Base-by-base conservation (phyloP, 768 basidiomycete genomes). In the Xerocomellus dryophilus region DNA sequence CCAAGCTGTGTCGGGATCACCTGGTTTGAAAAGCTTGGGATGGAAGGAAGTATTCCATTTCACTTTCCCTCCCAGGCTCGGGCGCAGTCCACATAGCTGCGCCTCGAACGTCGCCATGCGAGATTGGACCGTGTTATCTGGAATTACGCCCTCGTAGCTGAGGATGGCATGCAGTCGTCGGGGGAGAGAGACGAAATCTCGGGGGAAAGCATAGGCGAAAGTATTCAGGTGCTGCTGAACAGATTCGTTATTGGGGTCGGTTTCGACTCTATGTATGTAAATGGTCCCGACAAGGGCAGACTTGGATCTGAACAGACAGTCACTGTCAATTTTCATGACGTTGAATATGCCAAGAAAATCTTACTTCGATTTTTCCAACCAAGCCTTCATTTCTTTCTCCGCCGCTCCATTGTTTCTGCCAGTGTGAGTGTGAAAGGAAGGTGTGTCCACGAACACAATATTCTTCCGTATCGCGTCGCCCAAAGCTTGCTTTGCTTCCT, bases 381-480 rank as follows among this genome's bases (percentile, higher is more conserved):
- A 66, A 17, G 1, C 23, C 1, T 4, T 14, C 43, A 34, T 57
- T 15, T 47, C 11, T 1, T 1, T 40, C 11, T 55, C 47, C 11
- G 50, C 55, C 3, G 10, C 41, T 25, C 1, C 6, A 21, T 47
- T 41, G 25, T 47, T 38, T 25, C 15, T 12, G 8, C 14, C 48
- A 23, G 23, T 23, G 23, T 25, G 32, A 23, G 23, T 23, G 23
- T 25, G 32, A n/a, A 65, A 59, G 21, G 63, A 62, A 12, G 65
- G 65, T 0, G 50, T 67, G 50, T 66, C 60, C 0, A 66, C 58
- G 17, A 66, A 59, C 17, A 66, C 65, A 8, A 65, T 60, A 29
- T 42, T 17, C 2, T 36, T 55, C 23, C 44, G 40, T 4, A 0
- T 7, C 10, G 18, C 9, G 3, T 6, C 25, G 0, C 25, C 3